phyloP scores from a whole-genome alignment of 148 eudicot genomes.

The Rhododendron ovatum region DNA sequence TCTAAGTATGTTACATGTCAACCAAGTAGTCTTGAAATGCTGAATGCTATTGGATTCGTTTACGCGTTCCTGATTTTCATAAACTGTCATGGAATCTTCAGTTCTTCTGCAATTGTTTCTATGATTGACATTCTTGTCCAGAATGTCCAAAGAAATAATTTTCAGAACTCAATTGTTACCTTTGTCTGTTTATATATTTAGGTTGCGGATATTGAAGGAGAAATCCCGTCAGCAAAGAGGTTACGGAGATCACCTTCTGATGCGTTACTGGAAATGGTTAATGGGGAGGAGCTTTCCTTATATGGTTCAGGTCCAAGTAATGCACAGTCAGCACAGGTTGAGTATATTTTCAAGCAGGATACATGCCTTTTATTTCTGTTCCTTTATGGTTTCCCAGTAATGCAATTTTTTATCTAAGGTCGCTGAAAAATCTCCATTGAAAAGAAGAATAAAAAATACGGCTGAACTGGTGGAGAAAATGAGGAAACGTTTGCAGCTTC shows the following conservation, averaged over 20 bases:
- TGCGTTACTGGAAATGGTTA: conserved; percentile 77
- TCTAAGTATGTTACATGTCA: neutral
- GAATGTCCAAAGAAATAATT: neutral
- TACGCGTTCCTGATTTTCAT: neutral
- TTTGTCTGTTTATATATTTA: conserved; percentile 21
- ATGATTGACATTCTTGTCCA: neutral
- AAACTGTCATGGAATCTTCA: neutral
- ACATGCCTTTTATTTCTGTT: neutral
- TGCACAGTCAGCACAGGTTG: conserved; percentile 83
- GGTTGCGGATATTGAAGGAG: conserved; percentile 92
- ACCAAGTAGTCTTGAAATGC: neutral
- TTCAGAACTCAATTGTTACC: neutral
- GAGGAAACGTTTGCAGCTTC: neutral
- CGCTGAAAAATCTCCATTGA: neutral
- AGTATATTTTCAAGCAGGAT: neutral
- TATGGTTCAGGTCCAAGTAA: conserved; percentile 79
- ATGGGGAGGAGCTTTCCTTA: conserved; percentile 77
- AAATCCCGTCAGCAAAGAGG: conserved; percentile 63
- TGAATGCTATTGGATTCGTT: neutral
- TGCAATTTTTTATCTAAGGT: neutral
- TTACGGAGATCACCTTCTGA: conserved; percentile 79
- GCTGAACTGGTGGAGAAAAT: neutral
- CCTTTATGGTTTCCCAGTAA: neutral
- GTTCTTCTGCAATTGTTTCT: neutral
- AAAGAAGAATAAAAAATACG: neutral